Evolutionary conservation across 139 green algal species (phyloP), one percentile per base, ranked within the genome.

Genomic region (Chlamydomonas eustigma): DNA sequence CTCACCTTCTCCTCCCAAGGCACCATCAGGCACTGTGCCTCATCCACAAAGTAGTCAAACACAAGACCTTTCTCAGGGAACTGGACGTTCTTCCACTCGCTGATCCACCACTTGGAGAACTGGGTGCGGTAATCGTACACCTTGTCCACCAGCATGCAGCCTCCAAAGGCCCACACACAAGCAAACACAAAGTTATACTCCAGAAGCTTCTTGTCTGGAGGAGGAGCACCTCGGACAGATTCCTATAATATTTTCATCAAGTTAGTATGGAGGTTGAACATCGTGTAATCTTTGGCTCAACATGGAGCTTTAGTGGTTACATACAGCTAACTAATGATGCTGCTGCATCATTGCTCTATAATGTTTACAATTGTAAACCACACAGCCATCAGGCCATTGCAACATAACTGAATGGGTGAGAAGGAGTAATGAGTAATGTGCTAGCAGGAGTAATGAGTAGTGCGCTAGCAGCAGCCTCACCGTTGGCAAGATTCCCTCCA

Each of bases 131-230:
- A 93, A 85, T 97, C 92, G 12, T 76, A 86, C 37, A 81, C 84
- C 84, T 93, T 93, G 85, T 94, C 90, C 25, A 92, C 88, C 36
- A 94, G 83, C 87, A 97, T 89, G 75, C 80, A 89, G 67, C 93
- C 91, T n/a, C 93, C 93, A 81, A 98, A 94, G 1, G 93, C 90
- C 93, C 93, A 98, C 12, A 97, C 71, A 74, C 88, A 96, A 6
- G 92, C 89, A 81, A 95, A 97, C 33, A 98, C 92, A 82, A 98
- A 98, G 77, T 94, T 82, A 79, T 91, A 79, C 84, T 98, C 93
- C 69, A 96, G 73, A 51, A 97, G 79, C 86, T 94, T 93, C 81
- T 92, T 92, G 83, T 97, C 91, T 0, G 86, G 87, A 0, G 85
- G 77, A 1, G 89, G 86, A 1, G 89, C 80, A 1, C 85, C 88